Evolutionary conservation across 139 green algal genomes (phyloP), one percentile per base, ranked within the genome.

Genomic region (Limnomonas spitsbergensis): DNA sequence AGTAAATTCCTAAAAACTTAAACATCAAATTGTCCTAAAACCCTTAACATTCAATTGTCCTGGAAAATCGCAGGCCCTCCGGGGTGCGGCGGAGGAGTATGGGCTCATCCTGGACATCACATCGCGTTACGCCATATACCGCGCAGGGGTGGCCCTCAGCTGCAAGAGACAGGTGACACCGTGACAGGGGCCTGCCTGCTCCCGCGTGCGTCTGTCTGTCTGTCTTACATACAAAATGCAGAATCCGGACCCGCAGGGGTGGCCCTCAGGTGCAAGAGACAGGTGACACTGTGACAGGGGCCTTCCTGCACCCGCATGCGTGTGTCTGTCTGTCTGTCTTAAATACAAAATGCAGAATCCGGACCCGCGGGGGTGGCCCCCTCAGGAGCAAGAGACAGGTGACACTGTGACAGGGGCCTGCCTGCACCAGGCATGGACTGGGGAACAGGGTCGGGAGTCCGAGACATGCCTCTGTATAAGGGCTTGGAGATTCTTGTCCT

Each of bases 1-100:
- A n/a, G n/a, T n/a, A n/a, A n/a, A n/a, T n/a, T n/a, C n/a, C n/a
- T n/a, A n/a, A n/a, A n/a, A n/a, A n/a, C n/a, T n/a, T n/a, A n/a
- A n/a, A n/a, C n/a, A n/a, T n/a, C n/a, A n/a, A n/a, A n/a, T n/a
- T n/a, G n/a, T n/a, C n/a, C n/a, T n/a, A n/a, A n/a, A n/a, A n/a
- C n/a, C n/a, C n/a, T n/a, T n/a, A n/a, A n/a, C n/a, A n/a, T n/a
- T n/a, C n/a, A n/a, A n/a, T n/a, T n/a, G n/a, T n/a, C n/a, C n/a
- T n/a, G n/a, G n/a, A n/a, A n/a, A n/a, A n/a, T n/a, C n/a, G 27
- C 56, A 70, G 56, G 93, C 91, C 0, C 83, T 98, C 3, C 84
- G 86, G 29, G 88, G 69, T 26, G 71, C 83, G 0, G 72, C 75
- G 1, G 94, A 98, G 79, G 96, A 99, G 90, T 95, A 97, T 75